These are phyloP conservation scores for Trametes elegans DNA, from an alignment of 768 basidiomycete species.

Conservation along the genomic window DNA sequence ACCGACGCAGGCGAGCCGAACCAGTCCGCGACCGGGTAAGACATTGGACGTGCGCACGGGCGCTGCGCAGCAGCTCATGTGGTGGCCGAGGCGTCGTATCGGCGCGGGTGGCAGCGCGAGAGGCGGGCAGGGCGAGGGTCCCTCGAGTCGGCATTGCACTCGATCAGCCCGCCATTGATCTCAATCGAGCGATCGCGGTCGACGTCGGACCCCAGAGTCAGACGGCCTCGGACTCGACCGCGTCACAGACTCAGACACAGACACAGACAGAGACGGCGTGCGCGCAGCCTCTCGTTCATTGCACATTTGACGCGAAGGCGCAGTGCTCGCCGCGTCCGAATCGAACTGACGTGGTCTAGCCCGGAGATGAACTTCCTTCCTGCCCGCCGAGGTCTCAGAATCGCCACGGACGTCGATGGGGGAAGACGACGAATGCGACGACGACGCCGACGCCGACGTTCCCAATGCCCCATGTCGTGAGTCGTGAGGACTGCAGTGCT, in stretches of 20 bases:
- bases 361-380: too few relatives aligned
- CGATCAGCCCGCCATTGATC: slow-evolving; percentile 5
- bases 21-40: background rate
- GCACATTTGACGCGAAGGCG: too few relatives aligned
- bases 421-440: too few relatives aligned
- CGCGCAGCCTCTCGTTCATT: too few relatives aligned
- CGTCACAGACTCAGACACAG: background rate
- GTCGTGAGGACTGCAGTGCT: too few relatives aligned
- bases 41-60: background rate
- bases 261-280: too few relatives aligned
- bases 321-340: too few relatives aligned
- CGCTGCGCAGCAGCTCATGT: slow-evolving; percentile 3
- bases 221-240: background rate
- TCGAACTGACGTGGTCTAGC: too few relatives aligned
- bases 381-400: too few relatives aligned
- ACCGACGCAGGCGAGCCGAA: background rate
- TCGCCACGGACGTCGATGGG: too few relatives aligned
- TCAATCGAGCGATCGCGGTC: slow-evolving; percentile 4
- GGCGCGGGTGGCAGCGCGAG: background rate
- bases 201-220: slow-evolving; percentile 9
- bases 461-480: too few relatives aligned
- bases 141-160: slow-evolving; percentile 11
- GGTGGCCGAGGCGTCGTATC: slow-evolving; percentile 1
- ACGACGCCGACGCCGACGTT: too few relatives aligned
- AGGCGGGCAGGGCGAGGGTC: background rate